phyloP scores from a whole-genome alignment of 306 rosid genomes.

The Senna tora region DNA sequence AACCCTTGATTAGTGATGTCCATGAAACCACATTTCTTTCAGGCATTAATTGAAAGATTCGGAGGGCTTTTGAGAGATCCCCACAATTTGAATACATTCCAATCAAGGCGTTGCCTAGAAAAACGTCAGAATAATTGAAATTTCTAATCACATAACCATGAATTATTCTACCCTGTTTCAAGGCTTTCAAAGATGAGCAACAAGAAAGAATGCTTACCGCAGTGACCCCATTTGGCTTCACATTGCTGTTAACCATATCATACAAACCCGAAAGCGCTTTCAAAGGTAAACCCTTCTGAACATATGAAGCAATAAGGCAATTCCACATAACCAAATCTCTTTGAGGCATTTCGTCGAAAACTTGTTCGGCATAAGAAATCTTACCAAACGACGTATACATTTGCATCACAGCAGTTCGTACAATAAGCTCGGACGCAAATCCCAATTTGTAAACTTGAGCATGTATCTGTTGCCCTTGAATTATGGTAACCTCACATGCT shows the following conservation, averaged over 20 bases:
- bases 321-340: conserved; percentile 32
- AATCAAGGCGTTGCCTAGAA: conserved; percentile 6
- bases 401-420: not conserved
- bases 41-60: conserved; percentile 6
- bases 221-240: conserved; percentile 18
- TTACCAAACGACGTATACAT: not conserved
- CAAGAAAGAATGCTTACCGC: conserved; percentile 1
- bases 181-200: conserved; percentile 17
- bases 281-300: conserved; percentile 9
- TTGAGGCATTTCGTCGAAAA: conserved; percentile 14
- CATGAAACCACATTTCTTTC: conserved; percentile 25
- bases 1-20: conserved; percentile 16
- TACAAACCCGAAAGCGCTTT: conserved; percentile 5
- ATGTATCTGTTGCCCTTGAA: conserved; percentile 60
- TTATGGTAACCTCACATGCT: conserved; percentile 41
- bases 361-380: not conserved
- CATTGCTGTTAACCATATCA: not conserved
- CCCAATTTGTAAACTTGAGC: conserved; percentile 27
- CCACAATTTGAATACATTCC: conserved; percentile 27
- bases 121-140: not conserved
- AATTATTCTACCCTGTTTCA: conserved; percentile 5
- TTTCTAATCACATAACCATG: conserved; percentile 15
- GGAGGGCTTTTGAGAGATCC: conserved; percentile 4
- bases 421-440: not conserved
- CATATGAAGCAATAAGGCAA: conserved; percentile 16